Conservation (phyloP, 495 filamentous ascomycete species). For the Symbiotaphrina buchneri region DNA sequence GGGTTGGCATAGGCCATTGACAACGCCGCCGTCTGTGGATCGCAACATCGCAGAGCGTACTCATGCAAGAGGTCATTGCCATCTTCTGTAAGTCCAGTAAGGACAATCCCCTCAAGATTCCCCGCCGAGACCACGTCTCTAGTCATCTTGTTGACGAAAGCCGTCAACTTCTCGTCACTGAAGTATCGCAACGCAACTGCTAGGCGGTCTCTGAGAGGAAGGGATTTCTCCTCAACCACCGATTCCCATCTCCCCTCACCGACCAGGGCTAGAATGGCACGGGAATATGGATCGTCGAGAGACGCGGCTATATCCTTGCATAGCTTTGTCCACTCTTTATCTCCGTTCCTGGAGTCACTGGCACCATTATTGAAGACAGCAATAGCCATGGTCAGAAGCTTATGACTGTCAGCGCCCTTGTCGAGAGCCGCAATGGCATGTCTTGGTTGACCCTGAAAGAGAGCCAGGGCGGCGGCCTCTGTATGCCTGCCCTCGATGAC, state of each 20-base stretch:
- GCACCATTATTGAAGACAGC: slow-evolving; percentile 28
- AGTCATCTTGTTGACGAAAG: slow-evolving; percentile 43
- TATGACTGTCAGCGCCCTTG: slow-evolving; percentile 13
- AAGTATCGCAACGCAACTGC: slow-evolving; percentile 74
- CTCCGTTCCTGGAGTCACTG: slow-evolving; percentile 28
- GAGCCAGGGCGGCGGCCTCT: slow-evolving; percentile 55
- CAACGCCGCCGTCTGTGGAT: slow-evolving; percentile 76
- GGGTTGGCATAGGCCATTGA: slow-evolving; percentile 65
- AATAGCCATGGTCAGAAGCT: slow-evolving; percentile 29
- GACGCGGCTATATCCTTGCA: slow-evolving; percentile 38
- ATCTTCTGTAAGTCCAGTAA: slow-evolving; percentile 63
- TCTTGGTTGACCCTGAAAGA: slow-evolving; percentile 48
- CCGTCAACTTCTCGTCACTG: slow-evolving; percentile 48
- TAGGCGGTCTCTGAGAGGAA: slow-evolving; percentile 68
- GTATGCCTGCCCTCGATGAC: slow-evolving; percentile 42
- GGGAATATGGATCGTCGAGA: slow-evolving; percentile 62
- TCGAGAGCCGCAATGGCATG: slow-evolving; percentile 26
- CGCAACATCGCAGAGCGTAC: slow-evolving; percentile 69
- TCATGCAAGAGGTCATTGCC: slow-evolving; percentile 68
- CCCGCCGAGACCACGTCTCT: slow-evolving; percentile 43
- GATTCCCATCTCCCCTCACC: slow-evolving; percentile 70
- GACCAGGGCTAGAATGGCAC: slow-evolving; percentile 81
- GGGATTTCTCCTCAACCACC: slow-evolving; percentile 57
- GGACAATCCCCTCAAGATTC: slow-evolving; percentile 69
- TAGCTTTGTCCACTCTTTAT: slow-evolving; percentile 18